phyloP scores from a whole-genome alignment of 2,329 filamentous ascomycete species.

The Fusarium sp. region DNA sequence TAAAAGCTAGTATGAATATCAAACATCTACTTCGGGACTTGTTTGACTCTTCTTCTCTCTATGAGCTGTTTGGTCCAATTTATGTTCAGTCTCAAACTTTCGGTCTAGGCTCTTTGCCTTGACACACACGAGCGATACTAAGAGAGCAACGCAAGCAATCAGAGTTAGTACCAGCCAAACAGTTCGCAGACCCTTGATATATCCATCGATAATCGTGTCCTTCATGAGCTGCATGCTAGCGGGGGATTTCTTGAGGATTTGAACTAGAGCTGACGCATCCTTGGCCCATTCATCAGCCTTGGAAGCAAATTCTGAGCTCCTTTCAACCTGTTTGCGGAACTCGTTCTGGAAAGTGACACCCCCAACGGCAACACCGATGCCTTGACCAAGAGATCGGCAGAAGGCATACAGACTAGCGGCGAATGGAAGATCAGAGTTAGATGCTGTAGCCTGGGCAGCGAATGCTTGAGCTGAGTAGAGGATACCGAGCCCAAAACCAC shows the following conservation, averaged over 20 bases:
- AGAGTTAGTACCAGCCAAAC: constrained; percentile 50
- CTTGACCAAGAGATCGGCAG: constrained; percentile 68
- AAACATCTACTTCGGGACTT: constrained; percentile 11
- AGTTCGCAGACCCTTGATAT: constrained; percentile 47
- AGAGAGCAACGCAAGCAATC: constrained; percentile 41
- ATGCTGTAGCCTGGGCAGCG: constrained; percentile 66
- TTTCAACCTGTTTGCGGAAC: constrained; percentile 62
- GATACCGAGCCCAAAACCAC: constrained; percentile 71
- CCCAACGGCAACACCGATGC: constrained; percentile 73
- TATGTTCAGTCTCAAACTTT: constrained; percentile 39
- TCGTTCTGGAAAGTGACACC: constrained; percentile 78
- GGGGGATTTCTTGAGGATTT: constrained; percentile 57
- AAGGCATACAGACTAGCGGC: constrained; percentile 76
- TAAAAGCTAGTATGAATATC: not conserved
- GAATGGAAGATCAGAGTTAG: constrained; percentile 54
- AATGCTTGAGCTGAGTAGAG: constrained; percentile 72
- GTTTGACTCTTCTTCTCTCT: constrained; percentile 3
- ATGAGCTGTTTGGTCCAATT: not conserved
- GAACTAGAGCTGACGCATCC: constrained; percentile 68
- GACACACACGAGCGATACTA: constrained; percentile 27
- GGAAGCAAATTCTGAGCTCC: constrained; percentile 58
- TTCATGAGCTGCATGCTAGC: constrained; percentile 34
- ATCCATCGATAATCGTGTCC: constrained; percentile 47
- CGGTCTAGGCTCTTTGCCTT: constrained; percentile 38
- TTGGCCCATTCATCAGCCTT: constrained; percentile 59